phyloP scores from a whole-genome alignment of 1,139 yeast genomes.

The Pichia sp. region DNA sequence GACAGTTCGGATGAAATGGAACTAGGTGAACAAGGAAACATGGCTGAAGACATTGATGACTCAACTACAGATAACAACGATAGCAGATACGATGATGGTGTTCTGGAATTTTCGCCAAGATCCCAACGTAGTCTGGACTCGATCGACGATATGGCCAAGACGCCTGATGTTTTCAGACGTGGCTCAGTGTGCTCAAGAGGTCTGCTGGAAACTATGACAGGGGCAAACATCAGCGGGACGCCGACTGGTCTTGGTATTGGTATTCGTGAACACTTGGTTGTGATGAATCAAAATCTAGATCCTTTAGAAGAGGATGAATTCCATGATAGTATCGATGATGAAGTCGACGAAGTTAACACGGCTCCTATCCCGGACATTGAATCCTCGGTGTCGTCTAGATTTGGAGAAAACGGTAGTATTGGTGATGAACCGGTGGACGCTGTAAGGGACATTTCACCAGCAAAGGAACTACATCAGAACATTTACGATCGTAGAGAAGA shows the following conservation, averaged over 20 bases:
- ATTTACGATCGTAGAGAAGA: constrained; percentile 44
- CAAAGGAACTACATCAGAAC: neutral
- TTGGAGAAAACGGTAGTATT: neutral
- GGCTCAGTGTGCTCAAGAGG: constrained; percentile 9
- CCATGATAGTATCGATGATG: constrained; percentile 3
- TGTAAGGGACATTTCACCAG: neutral
- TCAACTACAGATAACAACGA: neutral
- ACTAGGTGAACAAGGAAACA: neutral
- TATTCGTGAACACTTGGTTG: constrained; percentile 8
- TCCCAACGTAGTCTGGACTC: constrained; percentile 5
- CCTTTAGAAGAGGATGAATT: neutral
- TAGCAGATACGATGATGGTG: constrained; percentile 1
- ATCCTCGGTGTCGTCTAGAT: neutral
- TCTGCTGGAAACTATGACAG: neutral
- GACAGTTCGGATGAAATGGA: neutral
- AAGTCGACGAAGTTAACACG: neutral
- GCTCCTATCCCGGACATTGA: constrained; percentile 10
- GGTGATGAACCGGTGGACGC: neutral
- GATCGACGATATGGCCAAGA: neutral
- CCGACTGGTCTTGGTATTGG: constrained; percentile 10
- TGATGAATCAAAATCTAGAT: constrained; percentile 4
- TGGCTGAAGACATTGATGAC: constrained; percentile 6
- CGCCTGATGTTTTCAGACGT: constrained; percentile 12
- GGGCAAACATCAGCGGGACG: constrained; percentile 2
- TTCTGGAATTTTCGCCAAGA: constrained; percentile 16